Evolutionary conservation across 1,284 basidiomycete species (phyloP).

Genomic region (Pseudozyma sp.): DNA sequence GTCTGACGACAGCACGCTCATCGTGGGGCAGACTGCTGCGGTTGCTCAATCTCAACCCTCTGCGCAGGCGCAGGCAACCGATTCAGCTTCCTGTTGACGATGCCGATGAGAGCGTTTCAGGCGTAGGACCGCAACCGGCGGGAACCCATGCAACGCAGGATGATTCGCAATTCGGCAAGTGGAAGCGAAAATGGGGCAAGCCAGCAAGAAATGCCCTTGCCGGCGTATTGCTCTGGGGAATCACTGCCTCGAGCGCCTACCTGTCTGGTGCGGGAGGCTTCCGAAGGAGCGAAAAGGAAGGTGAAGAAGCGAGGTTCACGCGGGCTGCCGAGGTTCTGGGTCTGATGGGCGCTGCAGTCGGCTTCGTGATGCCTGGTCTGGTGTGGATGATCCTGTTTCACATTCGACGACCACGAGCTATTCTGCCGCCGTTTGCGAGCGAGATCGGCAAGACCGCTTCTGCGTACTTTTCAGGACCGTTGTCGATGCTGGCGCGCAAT

Average conservation of each 20-base stretch:
- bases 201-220: conserved; percentile 57
- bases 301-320: conserved; percentile 62
- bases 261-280: conserved; percentile 63
- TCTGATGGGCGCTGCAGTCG: conserved; percentile 61
- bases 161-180: conserved; percentile 13
- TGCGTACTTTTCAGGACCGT: conserved; percentile 46
- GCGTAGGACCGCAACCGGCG: background rate
- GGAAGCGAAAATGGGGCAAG: conserved; percentile 55
- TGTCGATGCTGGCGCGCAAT: conserved; percentile 49
- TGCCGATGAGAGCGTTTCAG: background rate
- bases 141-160: conserved; percentile 7
- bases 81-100: conserved; percentile 27
- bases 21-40: conserved; percentile 62
- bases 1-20: conserved; percentile 61
- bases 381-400: conserved; percentile 66
- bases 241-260: conserved; percentile 59
- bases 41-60: conserved; percentile 55
- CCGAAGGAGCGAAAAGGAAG: conserved; percentile 53
- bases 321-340: conserved; percentile 59
- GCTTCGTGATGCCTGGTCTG: conserved; percentile 63
- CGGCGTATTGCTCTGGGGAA: conserved; percentile 58
- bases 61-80: conserved; percentile 29
- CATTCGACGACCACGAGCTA: conserved; percentile 61
- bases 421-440: conserved; percentile 55
- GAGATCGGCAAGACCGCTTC: conserved; percentile 48